Evolutionary conservation across 139 green algal genomes (phyloP), one percentile per base, ranked within the genome.

Genomic region (Tetraselmis chui): DNA sequence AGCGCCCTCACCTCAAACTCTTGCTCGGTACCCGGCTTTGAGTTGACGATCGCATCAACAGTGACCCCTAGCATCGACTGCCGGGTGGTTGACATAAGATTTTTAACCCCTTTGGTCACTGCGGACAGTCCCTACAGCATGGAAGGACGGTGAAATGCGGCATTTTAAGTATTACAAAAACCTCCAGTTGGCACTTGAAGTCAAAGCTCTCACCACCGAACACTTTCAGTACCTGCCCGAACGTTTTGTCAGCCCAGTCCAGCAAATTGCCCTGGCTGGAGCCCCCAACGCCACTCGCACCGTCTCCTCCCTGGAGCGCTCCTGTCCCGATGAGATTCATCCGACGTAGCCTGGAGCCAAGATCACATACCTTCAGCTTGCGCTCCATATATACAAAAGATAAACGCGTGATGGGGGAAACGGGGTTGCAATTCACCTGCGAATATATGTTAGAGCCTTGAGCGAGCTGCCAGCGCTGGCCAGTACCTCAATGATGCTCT

Each of bases 101-200:
- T 97, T 90, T 98, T 98, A 31, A 99, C 92, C 23, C 93, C 87
- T 89, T 97, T 97, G 32, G 96, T 97, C 28, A 99, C 91, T 5
- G 86, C 89, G 76, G 79, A 93, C 1, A 98, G 85, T 1, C 93
- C 93, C 45, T 67, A 18, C 45, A n/a, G n/a, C n/a, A n/a, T n/a
- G n/a, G n/a, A n/a, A n/a, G n/a, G n/a, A n/a, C n/a, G n/a, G n/a
- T n/a, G n/a, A n/a, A n/a, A n/a, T n/a, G n/a, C n/a, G n/a, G n/a
- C n/a, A n/a, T n/a, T n/a, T n/a, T n/a, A n/a, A n/a, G n/a, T n/a
- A n/a, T n/a, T n/a, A n/a, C n/a, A n/a, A n/a, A n/a, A n/a, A n/a
- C n/a, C n/a, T n/a, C n/a, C n/a, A n/a, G n/a, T n/a, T n/a, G n/a
- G n/a, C n/a, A n/a, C n/a, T n/a, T n/a, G n/a, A n/a, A n/a, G n/a